Evolutionary conservation across 257 asterid genomes (phyloP), one percentile per base, ranked within the genome.

Genomic region (Nicotiana undulata): DNA sequence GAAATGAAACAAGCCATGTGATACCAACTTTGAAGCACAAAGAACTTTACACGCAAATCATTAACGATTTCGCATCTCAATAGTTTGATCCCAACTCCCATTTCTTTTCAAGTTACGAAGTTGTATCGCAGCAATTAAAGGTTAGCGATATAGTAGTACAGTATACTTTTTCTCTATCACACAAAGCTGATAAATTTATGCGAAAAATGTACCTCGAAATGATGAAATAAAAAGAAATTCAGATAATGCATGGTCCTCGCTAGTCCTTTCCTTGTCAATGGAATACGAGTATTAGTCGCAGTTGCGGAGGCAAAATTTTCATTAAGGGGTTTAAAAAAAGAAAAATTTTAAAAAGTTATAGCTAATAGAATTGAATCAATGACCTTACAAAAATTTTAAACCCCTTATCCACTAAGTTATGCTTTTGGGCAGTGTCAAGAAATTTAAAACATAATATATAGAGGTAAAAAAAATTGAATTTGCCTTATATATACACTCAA

Each of bases 1-100:
- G 61, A 64, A 40, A 65, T 65, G 76, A 84, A 85, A 89, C 89
- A 86, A 46, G 56, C 89, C 94, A 89, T 82, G 94, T 90, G 97
- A 86, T 18, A 86, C 88, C 91, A 87, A 86, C 89, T 85, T 65
- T 77, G 24, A 24, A 37, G 55, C 31, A 44, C 61, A 24, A 18
- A 63, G 6, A 60, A 37, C 58, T 74, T 81, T 80, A 79, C 89
- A 84, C 88, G 86, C 87, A 86, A 86, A 81, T 89, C 79, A 84
- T 79, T 59, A 76, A 77, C 82, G 61, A 80, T 88, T 89, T 87
- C 61, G 81, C 86, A 82, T 75, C 85, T 79, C 87, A 56, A 84
- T 82, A 83, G 78, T 79, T 81, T 17, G 61, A 56, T 56, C 63
- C 26, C 56, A 84, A 78, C 76, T 67, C 15, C 81, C 20, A 49